phyloP scores from a whole-genome alignment of 208 protist genomes.

The Crithidia bombi region DNA sequence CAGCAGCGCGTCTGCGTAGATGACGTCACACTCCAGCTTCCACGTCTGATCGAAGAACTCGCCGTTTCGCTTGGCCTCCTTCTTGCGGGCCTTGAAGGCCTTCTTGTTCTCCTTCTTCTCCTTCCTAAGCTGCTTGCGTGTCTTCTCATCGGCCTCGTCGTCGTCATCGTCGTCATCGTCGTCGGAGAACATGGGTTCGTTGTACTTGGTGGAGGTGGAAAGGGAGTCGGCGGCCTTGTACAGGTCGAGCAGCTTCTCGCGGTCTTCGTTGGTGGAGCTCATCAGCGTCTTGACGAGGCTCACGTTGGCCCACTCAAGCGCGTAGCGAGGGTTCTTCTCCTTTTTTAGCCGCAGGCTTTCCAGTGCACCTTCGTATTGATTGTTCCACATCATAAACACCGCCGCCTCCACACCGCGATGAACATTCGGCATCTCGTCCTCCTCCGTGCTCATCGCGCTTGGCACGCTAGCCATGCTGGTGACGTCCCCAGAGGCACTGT shows the following conservation, averaged over 20 bases:
- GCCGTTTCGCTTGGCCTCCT: conserved; percentile 52
- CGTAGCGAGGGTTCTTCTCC: conserved; percentile 78
- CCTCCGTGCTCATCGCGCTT: conserved; percentile 40
- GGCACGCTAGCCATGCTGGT: conserved; percentile 41
- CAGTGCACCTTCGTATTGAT: conserved; percentile 73
- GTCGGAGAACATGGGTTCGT: conserved; percentile 65
- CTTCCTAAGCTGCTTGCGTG: conserved; percentile 14
- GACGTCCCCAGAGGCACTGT: conserved; percentile 18
- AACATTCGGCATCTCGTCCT: conserved; percentile 37
- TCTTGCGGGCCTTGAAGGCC: conserved; percentile 57
- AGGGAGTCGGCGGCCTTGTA: conserved; percentile 83
- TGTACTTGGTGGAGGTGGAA: conserved; percentile 75
- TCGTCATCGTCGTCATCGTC: conserved; percentile 46
- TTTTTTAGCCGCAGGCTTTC: conserved; percentile 65
- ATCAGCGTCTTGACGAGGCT: conserved; percentile 81
- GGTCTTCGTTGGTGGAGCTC: conserved; percentile 82
- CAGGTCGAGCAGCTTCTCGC: conserved; percentile 66
- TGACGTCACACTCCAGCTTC: conserved; percentile 92
- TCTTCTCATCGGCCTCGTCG: conserved; percentile 20
- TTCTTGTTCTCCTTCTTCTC: conserved; percentile 66
- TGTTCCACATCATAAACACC: conserved; percentile 85
- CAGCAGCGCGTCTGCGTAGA: conserved; percentile 89
- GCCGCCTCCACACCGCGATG: conserved; percentile 60
- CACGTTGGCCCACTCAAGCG: conserved; percentile 83
- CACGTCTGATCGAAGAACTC: conserved; percentile 71